Evolutionary conservation across 176 grass and related monocot genomes (phyloP).

Genomic region (Cocos nucifera): DNA sequence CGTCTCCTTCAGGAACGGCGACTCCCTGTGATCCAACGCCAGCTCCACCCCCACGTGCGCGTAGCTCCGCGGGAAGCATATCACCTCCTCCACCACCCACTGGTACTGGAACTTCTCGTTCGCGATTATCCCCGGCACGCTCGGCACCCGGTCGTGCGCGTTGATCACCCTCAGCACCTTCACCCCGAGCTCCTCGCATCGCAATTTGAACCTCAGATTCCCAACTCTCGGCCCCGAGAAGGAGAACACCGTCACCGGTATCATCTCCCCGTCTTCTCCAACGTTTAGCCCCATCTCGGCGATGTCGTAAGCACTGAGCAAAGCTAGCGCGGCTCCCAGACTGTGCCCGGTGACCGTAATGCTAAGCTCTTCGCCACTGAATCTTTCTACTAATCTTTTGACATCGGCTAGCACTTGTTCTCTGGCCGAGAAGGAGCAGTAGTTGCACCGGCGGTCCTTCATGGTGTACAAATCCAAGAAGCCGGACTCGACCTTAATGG

Average conservation of each 20-base stretch:
- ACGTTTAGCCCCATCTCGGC: conserved; percentile 45
- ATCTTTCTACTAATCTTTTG: conserved; percentile 28
- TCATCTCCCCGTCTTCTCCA: conserved; percentile 1
- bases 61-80: conserved; percentile 50
- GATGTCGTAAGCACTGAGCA: conserved; percentile 68
- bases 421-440: no score
- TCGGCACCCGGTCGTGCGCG: conserved; percentile 69
- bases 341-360: conserved; percentile 64
- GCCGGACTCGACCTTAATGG: no score
- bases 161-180: conserved; percentile 71
- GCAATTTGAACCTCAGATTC: conserved; percentile 51
- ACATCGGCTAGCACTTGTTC: conserved; percentile 20
- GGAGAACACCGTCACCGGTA: conserved; percentile 54
- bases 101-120: conserved; percentile 51
- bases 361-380: conserved; percentile 56
- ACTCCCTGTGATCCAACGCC: conserved; percentile 53
- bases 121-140: conserved; percentile 61
- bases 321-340: conserved; percentile 70
- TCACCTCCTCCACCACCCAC: conserved; percentile 34
- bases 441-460: no score
- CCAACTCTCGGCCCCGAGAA: conserved; percentile 68
- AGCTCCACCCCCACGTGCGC: conserved; percentile 72
- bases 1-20: conserved; percentile 83
- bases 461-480: conserved; percentile 19
- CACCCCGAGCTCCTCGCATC: conserved; percentile 55